Base-by-base conservation (phyloP, 2,329 filamentous ascomycete species). In the Botrytis aclada region DNA sequence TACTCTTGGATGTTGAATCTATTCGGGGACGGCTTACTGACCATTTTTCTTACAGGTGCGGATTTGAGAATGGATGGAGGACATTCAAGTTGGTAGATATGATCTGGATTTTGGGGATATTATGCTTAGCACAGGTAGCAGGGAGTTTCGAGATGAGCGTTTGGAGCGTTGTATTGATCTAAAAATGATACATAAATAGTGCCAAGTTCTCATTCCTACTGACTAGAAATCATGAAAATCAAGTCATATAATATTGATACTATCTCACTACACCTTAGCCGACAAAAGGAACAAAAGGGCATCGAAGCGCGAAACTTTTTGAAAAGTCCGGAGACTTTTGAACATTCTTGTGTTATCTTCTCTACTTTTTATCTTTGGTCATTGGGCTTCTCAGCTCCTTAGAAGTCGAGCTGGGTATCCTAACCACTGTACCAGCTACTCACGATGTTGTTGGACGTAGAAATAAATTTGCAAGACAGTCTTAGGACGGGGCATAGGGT, bases 51-150 rank as follows among this genome's bases (percentile, higher is more conserved):
- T 9, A n/a, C 14, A 69, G 65, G 65, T 29, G 47, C 34, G 6
- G 65, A 69, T 56, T 5, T 69, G 18, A 41, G 47, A 10, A 69
- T 69, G 34, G 65, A 69, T 56, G 65, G 65, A 0, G 65, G 65
- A 1, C 65, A 69, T 41, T 41, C 65, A 25, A 69, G 65, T 58
- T 69, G 65, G 65, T 69, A 69, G 51, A 20, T 0, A 0, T 14
- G 1, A 12, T 16, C 8, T 54, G 32, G 1, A 7, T 18, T 45
- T 20, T 5, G 8, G 2, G 1, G 10, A 4, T 25, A 9, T 0
- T 32, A 1, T 25, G 41, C 6, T 32, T 34, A 47, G 20, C 18
- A 22, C n/a, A 2, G 4, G 29, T 41, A 45, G 18, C 32, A 37
- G 43, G 43, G 32, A 39, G 34, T 39, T 29, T 22, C 12, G 16